Evolutionary conservation across 108 stramenopile species (phyloP), one percentile per base, ranked within the genome.

Genomic region (Seminavis robusta): DNA sequence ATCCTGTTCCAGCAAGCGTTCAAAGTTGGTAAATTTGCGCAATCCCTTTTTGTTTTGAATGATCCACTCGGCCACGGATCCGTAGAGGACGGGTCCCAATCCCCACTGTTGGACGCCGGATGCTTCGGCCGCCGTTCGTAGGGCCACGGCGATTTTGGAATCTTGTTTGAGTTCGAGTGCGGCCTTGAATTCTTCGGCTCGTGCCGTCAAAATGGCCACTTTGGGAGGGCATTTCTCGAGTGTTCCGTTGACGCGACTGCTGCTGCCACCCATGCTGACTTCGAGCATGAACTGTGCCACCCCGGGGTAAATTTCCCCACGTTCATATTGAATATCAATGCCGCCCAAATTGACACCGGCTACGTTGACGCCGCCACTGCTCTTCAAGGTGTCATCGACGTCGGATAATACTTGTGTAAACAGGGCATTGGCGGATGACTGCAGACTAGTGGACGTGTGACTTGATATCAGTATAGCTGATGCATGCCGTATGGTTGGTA

Each of bases 61-160:
- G 0, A 97, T 73, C 96, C 96, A 97, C 65, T 97, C 96, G 17
- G 92, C 89, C 2, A 95, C 94, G 59, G 87, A 89, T 20, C 96
- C 96, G 61, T 97, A 97, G 21, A 95, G 65, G 6, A 97, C 95
- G 4, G 94, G 94, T 3, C 94, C 96, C 3, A 95, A 38, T 31
- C 96, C 96, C 96, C 96, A 97, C 21, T 66, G 72, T 20, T 61
- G 47, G 6, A 90, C 50, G 0, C 86, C 90, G 10, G 69, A 65
- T 28, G 52, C 45, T 76, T 87, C 76, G 1, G 94, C 96, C 4
- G 84, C 87, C 25, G 62, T 61, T 2, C 88, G 65, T 53, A 92
- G 84, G 19, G 89, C 79, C 20, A 59, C 30, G 44, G 89, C 88
- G 21, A 97, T 55, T 47, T 84, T 76, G 40, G 90, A 90, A 3